Conservation (phyloP, 2,329 filamentous ascomycete species). For the Aspergillus eucalypticola region DNA sequence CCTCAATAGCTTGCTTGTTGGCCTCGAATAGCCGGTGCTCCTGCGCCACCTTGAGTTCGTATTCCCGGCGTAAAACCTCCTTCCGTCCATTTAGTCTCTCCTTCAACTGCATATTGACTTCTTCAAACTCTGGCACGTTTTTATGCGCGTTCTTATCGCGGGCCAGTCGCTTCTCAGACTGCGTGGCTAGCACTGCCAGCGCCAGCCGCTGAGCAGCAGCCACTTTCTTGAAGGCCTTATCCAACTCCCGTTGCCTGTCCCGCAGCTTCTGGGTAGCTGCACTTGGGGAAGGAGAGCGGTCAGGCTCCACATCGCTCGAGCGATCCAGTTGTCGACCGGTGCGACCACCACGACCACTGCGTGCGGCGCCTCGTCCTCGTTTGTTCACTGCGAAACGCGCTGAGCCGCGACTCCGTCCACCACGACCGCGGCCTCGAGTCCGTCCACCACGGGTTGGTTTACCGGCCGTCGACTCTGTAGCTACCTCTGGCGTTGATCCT, state of each 20-base stretch:
- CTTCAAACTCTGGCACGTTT: slow-evolving; percentile 41
- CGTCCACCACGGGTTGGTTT: slow-evolving; percentile 34
- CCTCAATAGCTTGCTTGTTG: slow-evolving; percentile 35
- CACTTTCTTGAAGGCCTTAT: slow-evolving; percentile 44
- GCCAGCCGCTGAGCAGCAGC: slow-evolving; percentile 44
- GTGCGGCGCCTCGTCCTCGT: slow-evolving; percentile 33
- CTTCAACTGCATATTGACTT: slow-evolving; percentile 36
- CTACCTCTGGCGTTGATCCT: slow-evolving; percentile 22
- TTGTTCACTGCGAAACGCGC: slow-evolving; percentile 21
- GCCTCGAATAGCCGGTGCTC: slow-evolving; percentile 32
- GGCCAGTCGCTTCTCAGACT: slow-evolving; percentile 40
- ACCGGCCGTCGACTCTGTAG: slow-evolving; percentile 19
- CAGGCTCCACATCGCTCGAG: slow-evolving; percentile 34
- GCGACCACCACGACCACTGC: slow-evolving; percentile 28
- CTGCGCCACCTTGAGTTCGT: slow-evolving; percentile 34
- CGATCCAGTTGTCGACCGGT: slow-evolving; percentile 27
- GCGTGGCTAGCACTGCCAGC: slow-evolving; percentile 41
- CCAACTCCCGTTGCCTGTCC: slow-evolving; percentile 45
- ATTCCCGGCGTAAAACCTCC: slow-evolving; percentile 34
- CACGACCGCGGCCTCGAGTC: slow-evolving; percentile 36
- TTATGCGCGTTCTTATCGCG: slow-evolving; percentile 45
- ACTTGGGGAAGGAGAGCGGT: slow-evolving; percentile 38
- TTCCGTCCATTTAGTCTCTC: slow-evolving; percentile 29
- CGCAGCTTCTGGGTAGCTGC: slow-evolving; percentile 41
- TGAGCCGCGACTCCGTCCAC: slow-evolving; percentile 34